Evolutionary conservation across 805 yeast species (phyloP).

Genomic region (Teunomyces tritomae): DNA sequence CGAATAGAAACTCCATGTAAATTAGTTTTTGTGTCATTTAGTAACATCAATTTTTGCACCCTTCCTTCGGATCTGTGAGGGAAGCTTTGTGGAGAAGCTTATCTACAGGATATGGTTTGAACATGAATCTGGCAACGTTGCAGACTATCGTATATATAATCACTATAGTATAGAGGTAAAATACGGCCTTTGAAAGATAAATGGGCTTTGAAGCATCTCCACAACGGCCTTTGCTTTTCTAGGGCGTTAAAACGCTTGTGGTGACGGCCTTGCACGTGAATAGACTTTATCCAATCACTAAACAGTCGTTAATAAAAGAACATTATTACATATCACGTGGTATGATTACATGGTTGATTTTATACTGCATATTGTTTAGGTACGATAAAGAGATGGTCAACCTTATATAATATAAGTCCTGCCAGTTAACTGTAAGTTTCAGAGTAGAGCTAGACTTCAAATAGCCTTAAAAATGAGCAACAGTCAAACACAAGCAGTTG

Average conservation of each 20-base stretch:
- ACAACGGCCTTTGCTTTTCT: background rate
- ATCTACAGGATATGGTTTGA: background rate
- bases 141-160: background rate
- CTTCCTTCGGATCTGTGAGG: no score
- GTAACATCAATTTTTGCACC: background rate
- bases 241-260: background rate
- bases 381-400: slow-evolving; percentile 5
- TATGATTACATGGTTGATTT: slow-evolving; percentile 6
- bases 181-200: background rate
- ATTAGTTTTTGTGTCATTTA: no score
- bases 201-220: background rate
- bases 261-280: slow-evolving; percentile 1
- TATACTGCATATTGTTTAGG: background rate
- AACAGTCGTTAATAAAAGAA: slow-evolving; percentile 1
- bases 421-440: background rate
- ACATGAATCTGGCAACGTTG: background rate
- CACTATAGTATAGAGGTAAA: background rate
- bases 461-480: slow-evolving; percentile 9
- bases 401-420: background rate
- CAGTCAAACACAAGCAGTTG: slow-evolving; percentile 21
- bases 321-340: slow-evolving; percentile 14
- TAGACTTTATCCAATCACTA: slow-evolving; percentile 4
- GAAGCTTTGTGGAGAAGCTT: no score
- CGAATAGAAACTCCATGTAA: slow-evolving; percentile 5
- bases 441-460: background rate